These are phyloP conservation scores for Candida montana DNA, from an alignment of 805 yeast species.

Conservation along the genomic window DNA sequence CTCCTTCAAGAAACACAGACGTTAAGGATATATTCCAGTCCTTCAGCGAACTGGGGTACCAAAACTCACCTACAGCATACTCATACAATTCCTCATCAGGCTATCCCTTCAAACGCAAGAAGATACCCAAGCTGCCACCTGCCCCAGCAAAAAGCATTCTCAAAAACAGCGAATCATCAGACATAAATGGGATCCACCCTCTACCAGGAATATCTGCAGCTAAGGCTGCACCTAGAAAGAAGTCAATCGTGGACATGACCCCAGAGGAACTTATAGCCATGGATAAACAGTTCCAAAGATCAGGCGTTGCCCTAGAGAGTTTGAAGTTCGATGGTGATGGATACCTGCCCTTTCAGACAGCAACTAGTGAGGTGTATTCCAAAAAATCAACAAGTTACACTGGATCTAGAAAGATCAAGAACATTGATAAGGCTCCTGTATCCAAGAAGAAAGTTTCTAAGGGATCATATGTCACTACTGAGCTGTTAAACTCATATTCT, in stretches of 20 bases:
- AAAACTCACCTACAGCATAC: background rate
- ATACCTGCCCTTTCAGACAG: conserved; percentile 15
- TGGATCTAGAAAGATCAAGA: conserved; percentile 10
- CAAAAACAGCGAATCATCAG: too few relatives aligned
- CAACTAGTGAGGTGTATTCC: background rate
- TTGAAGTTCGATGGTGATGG: conserved; percentile 23
- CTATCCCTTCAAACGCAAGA: conserved; percentile 7
- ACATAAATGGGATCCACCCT: too few relatives aligned
- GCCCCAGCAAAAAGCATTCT: conserved; percentile 22
- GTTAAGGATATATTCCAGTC: conserved; percentile 15
- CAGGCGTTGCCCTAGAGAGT: conserved; percentile 15
- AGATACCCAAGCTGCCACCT: conserved; percentile 23
- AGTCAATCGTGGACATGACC: conserved; percentile 24
- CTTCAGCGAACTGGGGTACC: conserved; percentile 12
- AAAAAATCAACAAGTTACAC: background rate
- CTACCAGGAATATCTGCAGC: too few relatives aligned
- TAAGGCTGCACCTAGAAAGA: conserved; percentile 19
- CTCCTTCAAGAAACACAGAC: conserved; percentile 13
- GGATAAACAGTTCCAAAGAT: conserved; percentile 20
- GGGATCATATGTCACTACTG: background rate
- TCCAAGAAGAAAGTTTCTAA: conserved; percentile 7
- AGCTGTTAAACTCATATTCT: conserved; percentile 16
- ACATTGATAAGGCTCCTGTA: conserved; percentile 19
- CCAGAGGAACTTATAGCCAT: conserved; percentile 22
- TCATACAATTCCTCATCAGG: background rate